Base-by-base conservation (phyloP, 2,329 filamentous ascomycete species). In the Aspergillus sp. region DNA sequence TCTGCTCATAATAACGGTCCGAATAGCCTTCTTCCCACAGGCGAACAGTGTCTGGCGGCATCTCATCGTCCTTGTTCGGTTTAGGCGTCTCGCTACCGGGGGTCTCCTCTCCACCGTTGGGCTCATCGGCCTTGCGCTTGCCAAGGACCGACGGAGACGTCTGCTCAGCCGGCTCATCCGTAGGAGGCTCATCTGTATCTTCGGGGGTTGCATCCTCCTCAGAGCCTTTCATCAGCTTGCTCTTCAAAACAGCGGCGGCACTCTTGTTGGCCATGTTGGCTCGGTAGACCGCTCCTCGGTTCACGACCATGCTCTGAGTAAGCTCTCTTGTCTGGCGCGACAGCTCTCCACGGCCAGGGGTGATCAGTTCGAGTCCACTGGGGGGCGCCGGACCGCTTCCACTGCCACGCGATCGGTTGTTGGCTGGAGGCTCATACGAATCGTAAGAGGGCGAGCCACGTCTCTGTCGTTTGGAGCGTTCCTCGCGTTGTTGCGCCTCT, bases 21-120 rank as follows among this genome's bases (percentile, higher is more conserved):
- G 88, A 87, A 69, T 99, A 99, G 6, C 94, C 94, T 48, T 92
- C 87, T 67, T 99, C 94, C 94, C 94, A 99, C 11, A 99, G 78
- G 54, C 88, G 85, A 48, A 99, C 89, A 16, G 87, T 90, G 67
- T 99, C 94, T 55, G 85, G 79, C 2, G 88, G 84, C 16, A 82
- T 81, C 38, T 86, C 87, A 50, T 88, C 85, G 11, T 77, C 74
- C 17, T 81, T 74, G 38, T 78, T 70, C 13, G 78, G 77, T 45
- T 74, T 73, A 31, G 79, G 64, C 50, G 80, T 78, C 32, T 86
- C 49, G 76, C 76, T n/a, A 11, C 60, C 58, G 25, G 76, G 78
- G 13, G 78, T 79, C 17, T 73, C 76, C 19, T 81, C 80, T 43
- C 84, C 40, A 13, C 4, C 82, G 45, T 89, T 88, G 16, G 89